Percentiles rank a stretch among this genome's conserved stretches.
Conservation (phyloP, 345 rosid genomes). For the Aethionema arabicum region DNA sequence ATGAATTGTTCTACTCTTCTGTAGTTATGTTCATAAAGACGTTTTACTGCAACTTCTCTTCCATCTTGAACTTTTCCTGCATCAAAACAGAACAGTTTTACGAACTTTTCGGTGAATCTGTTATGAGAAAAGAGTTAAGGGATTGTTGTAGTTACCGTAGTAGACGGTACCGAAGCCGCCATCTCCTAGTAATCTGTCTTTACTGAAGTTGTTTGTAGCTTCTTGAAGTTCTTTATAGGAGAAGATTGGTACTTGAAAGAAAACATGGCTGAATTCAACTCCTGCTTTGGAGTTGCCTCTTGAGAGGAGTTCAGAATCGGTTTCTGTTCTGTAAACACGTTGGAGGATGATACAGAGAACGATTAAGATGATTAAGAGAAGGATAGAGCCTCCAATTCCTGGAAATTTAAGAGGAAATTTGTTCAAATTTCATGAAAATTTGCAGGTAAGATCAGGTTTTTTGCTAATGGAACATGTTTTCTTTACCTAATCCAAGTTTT, state of each 20-base stretch:
- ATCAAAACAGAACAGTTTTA: constrained; percentile 3
- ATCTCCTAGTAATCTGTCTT: constrained; percentile 54
- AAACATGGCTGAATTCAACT: constrained; percentile 36
- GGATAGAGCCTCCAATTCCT: constrained; percentile 42
- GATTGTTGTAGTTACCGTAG: constrained; percentile 45
- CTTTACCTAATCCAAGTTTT: constrained; percentile 27
- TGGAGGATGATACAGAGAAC: constrained; percentile 16
- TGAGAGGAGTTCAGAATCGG: constrained; percentile 32
- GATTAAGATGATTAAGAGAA: constrained; percentile 27
- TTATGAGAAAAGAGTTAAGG: background rate
- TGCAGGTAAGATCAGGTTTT: background rate
- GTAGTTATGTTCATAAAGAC: constrained; percentile 55
- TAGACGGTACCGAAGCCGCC: constrained; percentile 78
- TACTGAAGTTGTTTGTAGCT: constrained; percentile 56
- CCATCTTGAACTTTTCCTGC: constrained; percentile 65
- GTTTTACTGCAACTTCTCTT: constrained; percentile 71
- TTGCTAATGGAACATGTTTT: background rate
- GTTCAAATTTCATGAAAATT: background rate
- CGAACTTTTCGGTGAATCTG: background rate
- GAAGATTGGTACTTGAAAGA: constrained; percentile 55
- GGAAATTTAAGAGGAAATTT: constrained; percentile 21
- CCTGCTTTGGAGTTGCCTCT: constrained; percentile 40
- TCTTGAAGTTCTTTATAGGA: constrained; percentile 57
- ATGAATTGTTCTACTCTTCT: constrained; percentile 53
- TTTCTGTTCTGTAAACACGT: constrained; percentile 27